A percentile compares a stretch with the other conserved stretches of the same genome.
phyloP scores from a whole-genome alignment of 2,329 filamentous ascomycete species.

The Penicillium sp. region DNA sequence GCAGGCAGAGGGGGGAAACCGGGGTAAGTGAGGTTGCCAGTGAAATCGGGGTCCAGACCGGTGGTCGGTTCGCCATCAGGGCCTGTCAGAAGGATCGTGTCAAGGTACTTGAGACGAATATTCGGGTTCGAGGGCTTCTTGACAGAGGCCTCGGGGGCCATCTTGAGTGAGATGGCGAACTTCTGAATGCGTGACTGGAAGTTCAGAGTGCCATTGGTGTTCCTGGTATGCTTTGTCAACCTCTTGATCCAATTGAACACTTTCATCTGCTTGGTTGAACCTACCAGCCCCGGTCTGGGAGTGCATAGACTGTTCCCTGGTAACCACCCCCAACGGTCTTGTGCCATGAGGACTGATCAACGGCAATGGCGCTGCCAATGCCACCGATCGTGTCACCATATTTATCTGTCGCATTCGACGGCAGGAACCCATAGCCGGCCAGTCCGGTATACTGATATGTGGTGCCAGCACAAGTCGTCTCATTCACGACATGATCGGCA shows the following conservation, averaged over 20 bases:
- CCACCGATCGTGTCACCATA: conserved; percentile 65
- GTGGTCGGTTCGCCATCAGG: conserved; percentile 58
- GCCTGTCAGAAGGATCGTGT: conserved; percentile 60
- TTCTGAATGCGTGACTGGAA: conserved; percentile 64
- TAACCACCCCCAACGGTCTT: conserved; percentile 50
- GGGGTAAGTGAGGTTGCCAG: conserved; percentile 49
- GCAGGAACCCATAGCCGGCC: conserved; percentile 60
- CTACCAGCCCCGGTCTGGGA: conserved; percentile 64
- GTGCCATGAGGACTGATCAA: conserved; percentile 56
- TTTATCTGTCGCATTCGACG: conserved; percentile 56
- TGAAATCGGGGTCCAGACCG: conserved; percentile 56
- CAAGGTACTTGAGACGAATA: conserved; percentile 56
- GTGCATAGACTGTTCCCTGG: conserved; percentile 55
- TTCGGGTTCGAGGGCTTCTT: conserved; percentile 54
- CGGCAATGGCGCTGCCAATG: conserved; percentile 59
- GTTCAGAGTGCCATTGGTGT: conserved; percentile 64
- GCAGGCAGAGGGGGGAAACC: conserved; percentile 59
- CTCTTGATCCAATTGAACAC: too few relatives aligned
- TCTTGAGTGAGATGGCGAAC: conserved; percentile 55
- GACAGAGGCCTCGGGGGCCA: conserved; percentile 48
- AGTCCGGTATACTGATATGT: conserved; percentile 61
- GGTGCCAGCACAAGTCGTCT: conserved; percentile 55
- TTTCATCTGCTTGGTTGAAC: conserved; percentile 2
- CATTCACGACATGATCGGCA: conserved; percentile 35
- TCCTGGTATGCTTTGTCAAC: conserved; percentile 39